Conservation (phyloP, 176 grass and related monocot species). For the Aechmea fasciata region DNA sequence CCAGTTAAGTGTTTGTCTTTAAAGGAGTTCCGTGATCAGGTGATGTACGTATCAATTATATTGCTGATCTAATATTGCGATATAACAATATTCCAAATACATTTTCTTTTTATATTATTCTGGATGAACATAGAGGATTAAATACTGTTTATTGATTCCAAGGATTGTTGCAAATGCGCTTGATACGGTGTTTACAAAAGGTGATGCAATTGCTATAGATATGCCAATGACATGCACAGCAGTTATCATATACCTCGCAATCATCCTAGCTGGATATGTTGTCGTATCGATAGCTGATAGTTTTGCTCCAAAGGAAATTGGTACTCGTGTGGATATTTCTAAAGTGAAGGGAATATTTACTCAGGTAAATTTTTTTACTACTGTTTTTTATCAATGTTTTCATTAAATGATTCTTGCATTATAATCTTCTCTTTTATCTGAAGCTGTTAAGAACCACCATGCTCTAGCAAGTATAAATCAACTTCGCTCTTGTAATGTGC, state of each 20-base stretch:
- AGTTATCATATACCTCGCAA: conserved; percentile 81
- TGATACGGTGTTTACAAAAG: conserved; percentile 68
- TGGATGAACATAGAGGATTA: not conserved
- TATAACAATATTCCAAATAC: too few relatives aligned
- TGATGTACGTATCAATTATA: conserved; percentile 43
- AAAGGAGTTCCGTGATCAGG: conserved; percentile 65
- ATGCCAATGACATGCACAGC: conserved; percentile 97
- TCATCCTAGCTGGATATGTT: conserved; percentile 71
- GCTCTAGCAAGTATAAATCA: too few relatives aligned
- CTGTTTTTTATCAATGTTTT: not conserved
- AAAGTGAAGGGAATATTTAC: conserved; percentile 88
- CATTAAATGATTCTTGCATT: not conserved
- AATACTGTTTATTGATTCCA: conserved; percentile 10
- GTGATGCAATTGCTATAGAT: conserved; percentile 77
- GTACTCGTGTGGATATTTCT: conserved; percentile 50
- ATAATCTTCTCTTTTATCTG: not conserved
- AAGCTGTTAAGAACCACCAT: too few relatives aligned
- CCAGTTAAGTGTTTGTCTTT: conserved; percentile 62
- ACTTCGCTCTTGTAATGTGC: too few relatives aligned
- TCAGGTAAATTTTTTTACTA: conserved; percentile 35
- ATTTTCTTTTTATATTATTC: not conserved
- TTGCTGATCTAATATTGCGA: not conserved
- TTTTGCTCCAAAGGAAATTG: conserved; percentile 72
- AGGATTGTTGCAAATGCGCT: conserved; percentile 70
- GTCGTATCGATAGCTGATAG: conserved; percentile 98